Evolutionary conservation across 2,329 filamentous ascomycete genomes (phyloP).

Genomic region (Sclerotinia borealis): DNA sequence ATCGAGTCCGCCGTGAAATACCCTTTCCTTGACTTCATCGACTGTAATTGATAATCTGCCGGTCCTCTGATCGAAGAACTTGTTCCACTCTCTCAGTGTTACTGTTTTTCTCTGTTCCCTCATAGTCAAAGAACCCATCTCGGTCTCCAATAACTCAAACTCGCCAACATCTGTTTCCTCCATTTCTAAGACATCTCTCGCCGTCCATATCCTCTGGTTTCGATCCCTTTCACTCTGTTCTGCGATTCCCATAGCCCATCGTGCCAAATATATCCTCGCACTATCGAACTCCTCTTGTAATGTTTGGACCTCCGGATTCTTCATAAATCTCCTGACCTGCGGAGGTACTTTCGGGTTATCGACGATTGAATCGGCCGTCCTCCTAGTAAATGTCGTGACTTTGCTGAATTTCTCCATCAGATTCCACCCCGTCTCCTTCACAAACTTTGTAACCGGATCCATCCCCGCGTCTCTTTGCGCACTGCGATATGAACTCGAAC

Average conservation of each 20-base stretch:
- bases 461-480: constrained; percentile 59
- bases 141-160: constrained; percentile 85
- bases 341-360: constrained; percentile 89
- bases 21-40: constrained; percentile 93
- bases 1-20: constrained; percentile 91
- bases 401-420: constrained; percentile 95
- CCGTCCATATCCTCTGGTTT: constrained; percentile 85
- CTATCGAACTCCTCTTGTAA: constrained; percentile 97
- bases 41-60: constrained; percentile 73
- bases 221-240: constrained; percentile 91
- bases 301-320: constrained; percentile 90
- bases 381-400: constrained; percentile 89
- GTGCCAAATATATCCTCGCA: constrained; percentile 84
- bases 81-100: constrained; percentile 81
- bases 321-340: constrained; percentile 76
- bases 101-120: constrained; percentile 73
- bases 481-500: constrained; percentile 25
- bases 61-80: constrained; percentile 71
- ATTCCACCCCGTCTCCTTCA: constrained; percentile 95
- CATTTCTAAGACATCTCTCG: constrained; percentile 83
- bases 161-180: constrained; percentile 94
- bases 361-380: constrained; percentile 84
- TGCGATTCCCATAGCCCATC: constrained; percentile 98
- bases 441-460: constrained; percentile 87
- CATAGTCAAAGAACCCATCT: constrained; percentile 65